phyloP scores from a whole-genome alignment of 2,329 filamentous ascomycete species.

The Fusarium sulawesiense region DNA sequence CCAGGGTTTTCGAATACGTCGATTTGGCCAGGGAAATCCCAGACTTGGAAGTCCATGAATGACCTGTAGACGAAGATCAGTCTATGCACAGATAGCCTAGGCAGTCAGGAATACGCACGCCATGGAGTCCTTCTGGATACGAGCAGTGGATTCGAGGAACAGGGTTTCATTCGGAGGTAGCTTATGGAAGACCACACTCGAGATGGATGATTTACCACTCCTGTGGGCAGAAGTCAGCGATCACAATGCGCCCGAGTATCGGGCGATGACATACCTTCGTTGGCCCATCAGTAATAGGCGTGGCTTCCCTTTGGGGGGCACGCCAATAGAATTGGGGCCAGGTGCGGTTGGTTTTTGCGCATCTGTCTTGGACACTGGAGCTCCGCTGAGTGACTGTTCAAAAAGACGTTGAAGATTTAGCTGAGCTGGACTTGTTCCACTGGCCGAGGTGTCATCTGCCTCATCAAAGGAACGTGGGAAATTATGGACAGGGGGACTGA shows the following conservation, averaged over 20 bases:
- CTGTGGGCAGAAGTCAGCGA: slow-evolving; percentile 59
- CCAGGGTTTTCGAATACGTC: slow-evolving; percentile 87
- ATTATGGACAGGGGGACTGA: slow-evolving; percentile 49
- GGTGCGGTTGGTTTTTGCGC: slow-evolving; percentile 58
- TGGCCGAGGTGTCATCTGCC: slow-evolving; percentile 47
- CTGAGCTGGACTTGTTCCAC: slow-evolving; percentile 65
- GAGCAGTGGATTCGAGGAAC: slow-evolving; percentile 93
- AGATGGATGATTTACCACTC: slow-evolving; percentile 98
- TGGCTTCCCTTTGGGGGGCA: slow-evolving; percentile 75
- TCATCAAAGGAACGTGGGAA: slow-evolving; percentile 42
- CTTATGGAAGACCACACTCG: slow-evolving; percentile 99
- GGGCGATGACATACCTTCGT: slow-evolving; percentile 72
- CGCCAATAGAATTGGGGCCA: slow-evolving; percentile 52
- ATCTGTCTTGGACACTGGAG: slow-evolving; percentile 63
- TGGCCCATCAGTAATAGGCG: slow-evolving; percentile 94
- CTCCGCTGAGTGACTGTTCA: slow-evolving; percentile 68
- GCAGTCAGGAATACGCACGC: slow-evolving; percentile 71
- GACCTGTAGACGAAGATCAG: slow-evolving; percentile 67
- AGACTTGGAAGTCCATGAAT: slow-evolving; percentile 99
- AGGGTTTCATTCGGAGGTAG: slow-evolving; percentile 94
- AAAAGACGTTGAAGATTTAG: slow-evolving; percentile 73
- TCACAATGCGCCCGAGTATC: background rate
- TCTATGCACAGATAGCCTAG: background rate
- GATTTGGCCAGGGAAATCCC: slow-evolving; percentile 96
- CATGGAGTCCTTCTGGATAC: slow-evolving; percentile 94